Evolutionary conservation across 306 rosid genomes (phyloP).

Genomic region (Rubus parviflorus): DNA sequence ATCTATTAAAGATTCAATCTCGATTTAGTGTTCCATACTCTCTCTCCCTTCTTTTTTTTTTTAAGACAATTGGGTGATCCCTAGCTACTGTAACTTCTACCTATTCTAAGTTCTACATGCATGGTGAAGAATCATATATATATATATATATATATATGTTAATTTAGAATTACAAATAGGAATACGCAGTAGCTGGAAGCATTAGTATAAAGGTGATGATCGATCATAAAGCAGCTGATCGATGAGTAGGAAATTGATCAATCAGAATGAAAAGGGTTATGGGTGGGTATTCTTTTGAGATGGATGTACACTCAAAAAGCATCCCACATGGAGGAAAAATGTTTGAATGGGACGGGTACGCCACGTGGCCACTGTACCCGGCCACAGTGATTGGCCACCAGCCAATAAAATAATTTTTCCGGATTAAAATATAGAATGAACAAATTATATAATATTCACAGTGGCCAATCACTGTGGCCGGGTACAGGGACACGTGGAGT

Average conservation of each 20-base stretch:
- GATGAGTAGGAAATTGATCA: not conserved
- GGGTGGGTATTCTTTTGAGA: slow-evolving; percentile 7
- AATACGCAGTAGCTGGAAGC: slow-evolving; percentile 6
- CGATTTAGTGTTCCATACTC: too few relatives aligned
- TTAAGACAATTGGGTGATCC: too few relatives aligned
- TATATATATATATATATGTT: not conserved
- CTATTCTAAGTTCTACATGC: not conserved
- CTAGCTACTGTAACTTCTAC: not conserved
- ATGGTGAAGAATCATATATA: not conserved
- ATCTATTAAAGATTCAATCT: too few relatives aligned
- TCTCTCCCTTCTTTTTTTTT: too few relatives aligned
- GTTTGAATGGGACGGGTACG: too few relatives aligned
- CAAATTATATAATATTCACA: too few relatives aligned
- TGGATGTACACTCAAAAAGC: not conserved
- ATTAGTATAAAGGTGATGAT: not conserved
- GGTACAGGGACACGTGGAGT: too few relatives aligned
- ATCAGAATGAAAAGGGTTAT: not conserved
- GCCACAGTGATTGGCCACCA: too few relatives aligned
- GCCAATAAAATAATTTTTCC: too few relatives aligned
- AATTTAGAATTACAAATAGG: not conserved
- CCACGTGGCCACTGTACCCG: too few relatives aligned
- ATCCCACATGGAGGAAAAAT: slow-evolving; percentile 8
- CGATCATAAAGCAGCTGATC: not conserved
- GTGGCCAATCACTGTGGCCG: too few relatives aligned
- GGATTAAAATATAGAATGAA: too few relatives aligned